These are phyloP conservation scores for Diaporthe velutina DNA, from an alignment of 2,329 filamentous ascomycete species.

Conservation along the genomic window DNA sequence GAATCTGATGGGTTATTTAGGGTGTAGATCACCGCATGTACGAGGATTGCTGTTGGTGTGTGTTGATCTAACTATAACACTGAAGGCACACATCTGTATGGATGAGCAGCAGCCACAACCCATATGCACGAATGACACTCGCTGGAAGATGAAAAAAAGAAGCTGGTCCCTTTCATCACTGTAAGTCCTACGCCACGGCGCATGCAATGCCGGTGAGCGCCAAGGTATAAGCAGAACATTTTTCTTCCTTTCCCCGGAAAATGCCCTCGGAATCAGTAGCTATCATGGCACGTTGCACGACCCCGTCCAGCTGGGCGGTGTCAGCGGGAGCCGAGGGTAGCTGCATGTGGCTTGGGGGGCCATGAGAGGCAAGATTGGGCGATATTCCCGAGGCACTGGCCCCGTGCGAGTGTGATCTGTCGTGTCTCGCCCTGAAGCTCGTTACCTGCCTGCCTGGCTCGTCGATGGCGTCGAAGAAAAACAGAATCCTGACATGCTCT, in stretches of 20 bases:
- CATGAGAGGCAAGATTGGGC: background rate
- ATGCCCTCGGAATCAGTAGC: background rate
- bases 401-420: background rate
- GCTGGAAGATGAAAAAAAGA: background rate
- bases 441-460: background rate
- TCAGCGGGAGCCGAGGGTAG: background rate
- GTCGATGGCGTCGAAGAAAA: background rate
- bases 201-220: background rate
- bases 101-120: background rate
- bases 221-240: background rate
- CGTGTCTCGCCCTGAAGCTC: slow-evolving; percentile 6
- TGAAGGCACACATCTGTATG: background rate
- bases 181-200: background rate
- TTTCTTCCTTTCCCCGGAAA: background rate
- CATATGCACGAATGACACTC: background rate
- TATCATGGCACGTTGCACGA: slow-evolving; percentile 17
- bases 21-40: background rate
- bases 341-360: background rate
- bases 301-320: background rate
- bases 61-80: background rate
- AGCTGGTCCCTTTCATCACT: background rate
- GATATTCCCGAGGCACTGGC: background rate
- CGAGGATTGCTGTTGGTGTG: slow-evolving; percentile 8
- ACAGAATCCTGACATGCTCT: background rate
- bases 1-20: no score